Percentiles rank a stretch among this genome's conserved stretches.
Conservation (phyloP, 2,329 filamentous ascomycete genomes). For the Metarhizium rileyi region DNA sequence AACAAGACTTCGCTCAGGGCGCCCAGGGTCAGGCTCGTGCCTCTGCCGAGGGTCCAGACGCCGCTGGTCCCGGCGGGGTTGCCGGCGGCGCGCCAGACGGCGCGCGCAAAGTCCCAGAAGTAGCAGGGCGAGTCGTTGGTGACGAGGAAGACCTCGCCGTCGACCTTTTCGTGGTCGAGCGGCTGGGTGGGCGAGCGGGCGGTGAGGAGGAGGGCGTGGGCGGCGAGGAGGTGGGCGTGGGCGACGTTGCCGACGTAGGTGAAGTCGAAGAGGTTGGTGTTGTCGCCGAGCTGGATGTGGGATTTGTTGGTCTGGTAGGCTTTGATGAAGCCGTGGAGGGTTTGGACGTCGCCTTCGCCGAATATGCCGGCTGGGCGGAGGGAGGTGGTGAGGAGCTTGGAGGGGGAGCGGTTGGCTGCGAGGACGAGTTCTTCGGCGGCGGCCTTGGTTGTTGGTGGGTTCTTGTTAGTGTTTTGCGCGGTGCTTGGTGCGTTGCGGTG, state of each 20-base stretch:
- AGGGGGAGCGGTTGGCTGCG: conserved; percentile 55
- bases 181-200: conserved; percentile 45
- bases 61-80: conserved; percentile 39
- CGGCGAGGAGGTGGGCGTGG: conserved; percentile 76
- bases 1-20: conserved; percentile 43
- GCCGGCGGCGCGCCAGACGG: conserved; percentile 61
- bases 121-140: conserved; percentile 84
- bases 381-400: conserved; percentile 62
- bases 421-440: conserved; percentile 76
- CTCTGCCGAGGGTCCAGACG: conserved; percentile 45
- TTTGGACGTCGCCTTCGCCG: conserved; percentile 75
- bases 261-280: conserved; percentile 54
- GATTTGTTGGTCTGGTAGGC: conserved; percentile 61
- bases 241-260: conserved; percentile 55
- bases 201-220: conserved; percentile 58
- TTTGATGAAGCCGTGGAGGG: conserved; percentile 63
- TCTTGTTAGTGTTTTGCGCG: too few species aligned
- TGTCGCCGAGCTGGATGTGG: conserved; percentile 68
- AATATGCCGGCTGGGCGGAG: conserved; percentile 85
- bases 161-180: conserved; percentile 63
- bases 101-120: conserved; percentile 81
- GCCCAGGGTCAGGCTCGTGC: conserved; percentile 42
- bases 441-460: conserved; percentile 35
- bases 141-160: conserved; percentile 83
- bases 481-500: too few species aligned